Percentiles rank a stretch among this genome's conserved stretches.
phyloP scores from a whole-genome alignment of 164 flowering plant species.

The Cinnamomum micranthum region DNA sequence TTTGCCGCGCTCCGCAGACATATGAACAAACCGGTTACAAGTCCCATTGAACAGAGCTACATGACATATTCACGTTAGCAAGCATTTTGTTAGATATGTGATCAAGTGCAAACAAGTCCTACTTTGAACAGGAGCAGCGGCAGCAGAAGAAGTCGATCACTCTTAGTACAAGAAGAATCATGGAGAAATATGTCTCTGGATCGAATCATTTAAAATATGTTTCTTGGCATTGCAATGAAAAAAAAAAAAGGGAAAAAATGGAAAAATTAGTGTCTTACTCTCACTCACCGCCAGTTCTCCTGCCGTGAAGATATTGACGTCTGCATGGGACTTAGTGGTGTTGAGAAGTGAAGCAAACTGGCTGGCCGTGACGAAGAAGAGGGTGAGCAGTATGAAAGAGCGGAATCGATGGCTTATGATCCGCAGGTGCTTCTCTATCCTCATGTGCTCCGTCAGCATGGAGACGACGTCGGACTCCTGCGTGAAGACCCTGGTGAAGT shows the following conservation, averaged over 20 bases:
- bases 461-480: constrained; percentile 67
- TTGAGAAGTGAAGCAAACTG: constrained; percentile 67
- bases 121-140: too few species aligned
- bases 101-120: too few species aligned
- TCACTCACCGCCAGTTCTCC: constrained; percentile 85
- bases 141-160: too few species aligned
- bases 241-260: too few species aligned
- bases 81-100: too few species aligned
- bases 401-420: constrained; percentile 88
- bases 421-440: constrained; percentile 67
- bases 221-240: too few species aligned
- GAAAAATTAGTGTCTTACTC: too few species aligned
- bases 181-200: too few species aligned
- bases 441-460: constrained; percentile 65
- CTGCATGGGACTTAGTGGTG: constrained; percentile 46
- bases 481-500: constrained; percentile 70
- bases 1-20: constrained; percentile 73
- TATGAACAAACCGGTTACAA: constrained; percentile 61
- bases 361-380: constrained; percentile 64
- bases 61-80: too few species aligned
- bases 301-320: constrained; percentile 43
- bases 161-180: too few species aligned
- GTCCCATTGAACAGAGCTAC: constrained; percentile 78
- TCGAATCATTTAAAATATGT: too few species aligned
- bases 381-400: constrained; percentile 49